These are phyloP conservation scores for Phaeomoniella chlamydospora DNA, from an alignment of 2,329 filamentous ascomycete species.

Conservation along the genomic window DNA sequence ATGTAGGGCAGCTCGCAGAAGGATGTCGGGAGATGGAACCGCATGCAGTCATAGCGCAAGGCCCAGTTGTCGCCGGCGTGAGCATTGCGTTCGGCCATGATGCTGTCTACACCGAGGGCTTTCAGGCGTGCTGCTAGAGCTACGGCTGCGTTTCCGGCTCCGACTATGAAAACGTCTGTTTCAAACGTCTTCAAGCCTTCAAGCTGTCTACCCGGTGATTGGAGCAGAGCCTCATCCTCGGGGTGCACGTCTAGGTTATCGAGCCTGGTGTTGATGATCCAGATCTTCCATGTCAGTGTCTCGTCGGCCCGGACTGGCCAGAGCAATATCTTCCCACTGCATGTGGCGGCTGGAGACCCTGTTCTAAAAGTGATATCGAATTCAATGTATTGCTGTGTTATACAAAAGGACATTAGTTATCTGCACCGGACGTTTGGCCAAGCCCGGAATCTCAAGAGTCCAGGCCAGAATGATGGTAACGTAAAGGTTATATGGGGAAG, in stretches of 20 bases:
- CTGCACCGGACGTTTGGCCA: too few relatives aligned
- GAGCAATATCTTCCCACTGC: too few relatives aligned
- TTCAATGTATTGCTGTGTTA: too few relatives aligned
- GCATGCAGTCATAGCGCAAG: conserved; percentile 29
- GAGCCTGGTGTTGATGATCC: conserved; percentile 13
- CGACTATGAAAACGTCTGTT: conserved; percentile 19
- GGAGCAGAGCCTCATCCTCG: conserved; percentile 9
- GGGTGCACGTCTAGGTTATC: conserved; percentile 10
- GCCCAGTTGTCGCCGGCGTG: conserved; percentile 31
- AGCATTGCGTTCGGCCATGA: conserved; percentile 29
- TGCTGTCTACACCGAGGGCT: conserved; percentile 24
- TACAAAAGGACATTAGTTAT: too few relatives aligned
- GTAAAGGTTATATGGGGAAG: too few relatives aligned
- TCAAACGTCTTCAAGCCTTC: not conserved
- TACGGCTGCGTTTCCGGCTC: conserved; percentile 30
- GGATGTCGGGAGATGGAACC: too few relatives aligned
- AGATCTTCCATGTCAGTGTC: conserved; percentile 14
- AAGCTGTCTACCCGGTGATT: not conserved
- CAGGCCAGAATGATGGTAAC: too few relatives aligned
- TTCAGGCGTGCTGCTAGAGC: conserved; percentile 26
- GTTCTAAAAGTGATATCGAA: too few relatives aligned
- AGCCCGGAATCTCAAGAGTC: too few relatives aligned
- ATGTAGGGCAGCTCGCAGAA: too few relatives aligned
- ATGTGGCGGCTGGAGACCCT: too few relatives aligned
- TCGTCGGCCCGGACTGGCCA: too few relatives aligned